Evolutionary conservation across 257 asterid genomes (phyloP).

Genomic region (Handroanthus guayacan): DNA sequence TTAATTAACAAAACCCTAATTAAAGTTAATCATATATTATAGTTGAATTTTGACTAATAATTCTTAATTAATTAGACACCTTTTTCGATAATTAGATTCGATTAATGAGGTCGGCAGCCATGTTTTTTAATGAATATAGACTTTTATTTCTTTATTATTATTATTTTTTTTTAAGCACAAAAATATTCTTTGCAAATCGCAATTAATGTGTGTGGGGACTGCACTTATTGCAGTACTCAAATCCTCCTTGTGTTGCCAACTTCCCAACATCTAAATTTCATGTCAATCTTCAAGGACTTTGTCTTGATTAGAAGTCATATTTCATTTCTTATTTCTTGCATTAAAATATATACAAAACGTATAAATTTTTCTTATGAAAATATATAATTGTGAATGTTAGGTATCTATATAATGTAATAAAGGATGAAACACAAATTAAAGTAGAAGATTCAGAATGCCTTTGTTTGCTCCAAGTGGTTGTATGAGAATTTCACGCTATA

Average conservation of each 20-base stretch:
- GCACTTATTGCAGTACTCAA: conserved; percentile 1
- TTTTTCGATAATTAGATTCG: conserved; percentile 50
- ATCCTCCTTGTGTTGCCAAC: conserved; percentile 29
- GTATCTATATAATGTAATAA: too few relatives aligned
- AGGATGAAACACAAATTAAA: too few relatives aligned
- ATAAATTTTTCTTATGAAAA: too few relatives aligned
- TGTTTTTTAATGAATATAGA: conserved; percentile 52
- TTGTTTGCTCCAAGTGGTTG: too few relatives aligned
- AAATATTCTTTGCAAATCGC: neutral
- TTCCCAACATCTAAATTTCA: neutral
- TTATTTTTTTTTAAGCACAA: neutral
- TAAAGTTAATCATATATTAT: neutral
- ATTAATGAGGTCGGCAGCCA: conserved; percentile 48
- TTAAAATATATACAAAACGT: neutral
- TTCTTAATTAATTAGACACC: conserved; percentile 44
- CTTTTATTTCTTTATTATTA: conserved; percentile 5
- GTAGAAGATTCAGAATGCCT: too few relatives aligned
- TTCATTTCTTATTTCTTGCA: neutral
- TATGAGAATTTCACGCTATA: too few relatives aligned
- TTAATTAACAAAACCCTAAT: too few relatives aligned
- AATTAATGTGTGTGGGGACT: conserved; percentile 24
- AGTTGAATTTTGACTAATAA: conserved; percentile 24
- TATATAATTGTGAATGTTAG: too few relatives aligned
- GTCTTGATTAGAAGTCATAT: neutral
- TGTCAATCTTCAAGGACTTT: neutral